Evolutionary conservation across 2,329 filamentous ascomycete species (phyloP), one percentile per base, ranked within the genome.

Genomic region (Hypoxylon sp.): DNA sequence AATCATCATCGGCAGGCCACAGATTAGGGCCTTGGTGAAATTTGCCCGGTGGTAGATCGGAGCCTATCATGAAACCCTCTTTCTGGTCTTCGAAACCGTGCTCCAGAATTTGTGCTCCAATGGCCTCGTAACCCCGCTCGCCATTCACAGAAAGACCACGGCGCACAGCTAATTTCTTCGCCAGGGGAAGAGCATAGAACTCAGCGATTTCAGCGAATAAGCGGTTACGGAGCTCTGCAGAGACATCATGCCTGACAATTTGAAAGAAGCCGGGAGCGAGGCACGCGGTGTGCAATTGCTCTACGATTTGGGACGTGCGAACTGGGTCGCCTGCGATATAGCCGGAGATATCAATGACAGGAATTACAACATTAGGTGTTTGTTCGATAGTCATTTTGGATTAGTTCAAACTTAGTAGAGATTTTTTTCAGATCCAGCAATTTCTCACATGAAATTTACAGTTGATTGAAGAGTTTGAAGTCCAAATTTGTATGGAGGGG

Each of bases 211-310:
- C 69, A 1, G 59, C 62, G 42, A 80, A 71, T 7, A 80, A 65
- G 2, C 70, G 72, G 11, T 64, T 24, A 39, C 77, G 77, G 21
- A 79, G 68, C 6, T 71, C 65, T 1, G 58, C 39, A 1, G 75
- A 37, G n/a, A 80, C 72, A 15, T 70, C 72, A 64, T 81, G 79
- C 39, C 78, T 78, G 6, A 75, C 67, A 7, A 80, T 75, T 65
- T 80, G 78, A 65, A 80, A 78, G 67, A 80, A 80, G 3, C 79
- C 79, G 7, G 70, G 75, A 17, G 66, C 58, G 32, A 67, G 70
- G 62, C 73, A 74, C 1, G 74, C 76, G 13, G 62, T 56, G 17
- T 66, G 52, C 60, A 65, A 39, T 56, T 71, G 48, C 10, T 62
- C 61, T 4, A 56, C 62, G 37, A 70, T 62, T 13, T 51, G 17